Conservation (phyloP, 192 early-diverging fungal genomes). For the Coemansia guatemalensis region DNA sequence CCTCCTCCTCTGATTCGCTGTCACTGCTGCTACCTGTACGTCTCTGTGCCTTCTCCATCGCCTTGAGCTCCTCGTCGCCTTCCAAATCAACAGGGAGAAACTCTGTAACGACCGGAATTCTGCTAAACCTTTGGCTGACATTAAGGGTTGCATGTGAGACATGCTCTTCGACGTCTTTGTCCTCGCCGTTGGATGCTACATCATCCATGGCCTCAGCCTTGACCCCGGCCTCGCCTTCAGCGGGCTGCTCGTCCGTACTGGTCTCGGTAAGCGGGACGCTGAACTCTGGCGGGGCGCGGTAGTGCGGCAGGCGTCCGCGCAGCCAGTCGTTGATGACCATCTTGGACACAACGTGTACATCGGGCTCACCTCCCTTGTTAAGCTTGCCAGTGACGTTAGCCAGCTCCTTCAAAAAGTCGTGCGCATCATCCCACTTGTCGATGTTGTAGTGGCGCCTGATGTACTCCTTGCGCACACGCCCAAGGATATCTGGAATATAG, state of each 20-base stretch:
- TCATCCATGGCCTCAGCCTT: constrained; percentile 25
- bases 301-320: constrained; percentile 96
- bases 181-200: constrained; percentile 32
- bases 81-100: constrained; percentile 85
- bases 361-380: constrained; percentile 96
- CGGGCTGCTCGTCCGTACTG: constrained; percentile 6
- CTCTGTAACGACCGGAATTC: constrained; percentile 84
- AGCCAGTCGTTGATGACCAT: constrained; percentile 99
- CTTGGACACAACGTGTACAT: constrained; percentile 85
- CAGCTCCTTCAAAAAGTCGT: constrained; percentile 90
- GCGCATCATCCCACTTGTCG: constrained; percentile 76
- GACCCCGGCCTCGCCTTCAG: constrained; percentile 4
- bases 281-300: constrained; percentile 73
- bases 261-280: constrained; percentile 26
- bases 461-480: constrained; percentile 86
- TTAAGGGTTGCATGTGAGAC: constrained; percentile 43
- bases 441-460: constrained; percentile 90
- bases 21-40: constrained; percentile 10
- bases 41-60: constrained; percentile 54
- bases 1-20: constrained; percentile 30
- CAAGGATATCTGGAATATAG: constrained; percentile 80
- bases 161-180: constrained; percentile 8
- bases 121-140: constrained; percentile 87
- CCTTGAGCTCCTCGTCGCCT: constrained; percentile 59
- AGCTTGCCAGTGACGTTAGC: constrained; percentile 86